A percentile compares a stretch with the other conserved stretches of the same genome.
Evolutionary conservation across 768 basidiomycete genomes (phyloP).

Genomic region (Galerina sulciceps): DNA sequence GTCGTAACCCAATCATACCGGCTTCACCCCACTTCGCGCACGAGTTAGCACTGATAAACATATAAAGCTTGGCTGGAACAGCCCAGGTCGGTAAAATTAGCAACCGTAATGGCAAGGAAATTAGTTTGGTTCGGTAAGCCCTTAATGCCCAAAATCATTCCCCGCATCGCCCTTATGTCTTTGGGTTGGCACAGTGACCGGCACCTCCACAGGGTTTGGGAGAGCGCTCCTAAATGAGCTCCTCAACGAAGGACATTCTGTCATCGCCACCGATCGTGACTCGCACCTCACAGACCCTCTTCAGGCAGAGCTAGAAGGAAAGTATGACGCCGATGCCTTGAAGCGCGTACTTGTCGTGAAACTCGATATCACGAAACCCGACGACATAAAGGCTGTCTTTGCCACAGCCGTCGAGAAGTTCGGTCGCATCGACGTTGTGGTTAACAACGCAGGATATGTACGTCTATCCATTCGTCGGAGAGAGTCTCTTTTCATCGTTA

Average conservation of each 20-base stretch:
- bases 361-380: conserved; percentile 12
- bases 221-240: neutral
- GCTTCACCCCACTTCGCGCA: neutral
- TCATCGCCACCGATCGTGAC: neutral
- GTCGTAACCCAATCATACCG: too few relatives aligned
- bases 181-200: neutral
- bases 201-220: neutral
- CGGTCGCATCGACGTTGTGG: conserved; percentile 44
- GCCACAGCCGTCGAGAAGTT: conserved; percentile 32
- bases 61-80: neutral
- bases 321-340: neutral
- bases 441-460: conserved; percentile 44
- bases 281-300: neutral
- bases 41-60: neutral
- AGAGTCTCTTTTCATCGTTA: neutral
- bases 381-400: conserved; percentile 34
- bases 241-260: neutral
- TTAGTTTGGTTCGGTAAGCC: neutral
- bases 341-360: conserved; percentile 1
- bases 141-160: neutral
- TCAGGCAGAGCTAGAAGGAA: neutral
- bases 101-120: neutral
- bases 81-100: neutral
- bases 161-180: neutral
- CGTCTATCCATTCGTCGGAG: neutral